Evolutionary conservation across 2,329 filamentous ascomycete species (phyloP), one percentile per base, ranked within the genome.

Genomic region (Neonectria coccinea): DNA sequence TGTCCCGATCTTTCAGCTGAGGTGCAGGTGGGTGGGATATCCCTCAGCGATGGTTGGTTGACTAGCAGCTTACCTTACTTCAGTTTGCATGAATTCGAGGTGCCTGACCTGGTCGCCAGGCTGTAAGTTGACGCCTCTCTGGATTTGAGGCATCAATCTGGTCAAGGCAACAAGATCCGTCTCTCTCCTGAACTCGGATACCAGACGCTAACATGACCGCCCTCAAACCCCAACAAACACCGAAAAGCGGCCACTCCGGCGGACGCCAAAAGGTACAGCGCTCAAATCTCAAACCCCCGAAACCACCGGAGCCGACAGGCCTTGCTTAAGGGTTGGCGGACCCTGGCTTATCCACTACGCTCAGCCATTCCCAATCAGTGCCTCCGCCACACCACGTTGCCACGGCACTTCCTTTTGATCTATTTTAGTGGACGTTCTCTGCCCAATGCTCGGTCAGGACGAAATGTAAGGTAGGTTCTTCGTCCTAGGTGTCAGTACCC

Each of bases 321-420:
- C 56, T 53, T 31, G 56, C 29, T 47, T 47, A 50, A 20, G 41
- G 56, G 54, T 51, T 36, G 36, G 59, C 44, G 45, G 59, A 31
- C 25, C 45, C 16, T 47, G n/a, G 59, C 29, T 59, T 53, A 55
- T 44, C 55, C 47, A 63, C 47, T 14, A 44, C 29, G 33, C 3
- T 59, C 71, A 72, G 58, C 70, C 67, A 72, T 73, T 75, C 69
- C 64, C 59, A 67, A 68, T 61, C 68, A 53, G 44, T 67, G 59
- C 62, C 65, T 67, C 64, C 65, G 69, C 67, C 70, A 75, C 65
- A 68, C 67, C 70, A 75, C 73, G 71, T 76, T 72, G 75, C 64
- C 66, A 73, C 66, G 56, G 65, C 68, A 69, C 67, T 67, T 73
- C 56, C 67, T 64, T 73, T 70, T 64, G 70, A 72, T 73, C 56